Percentiles rank a stretch among this genome's conserved stretches.
Conservation (phyloP, 345 rosid species). For the Balakata baccata region DNA sequence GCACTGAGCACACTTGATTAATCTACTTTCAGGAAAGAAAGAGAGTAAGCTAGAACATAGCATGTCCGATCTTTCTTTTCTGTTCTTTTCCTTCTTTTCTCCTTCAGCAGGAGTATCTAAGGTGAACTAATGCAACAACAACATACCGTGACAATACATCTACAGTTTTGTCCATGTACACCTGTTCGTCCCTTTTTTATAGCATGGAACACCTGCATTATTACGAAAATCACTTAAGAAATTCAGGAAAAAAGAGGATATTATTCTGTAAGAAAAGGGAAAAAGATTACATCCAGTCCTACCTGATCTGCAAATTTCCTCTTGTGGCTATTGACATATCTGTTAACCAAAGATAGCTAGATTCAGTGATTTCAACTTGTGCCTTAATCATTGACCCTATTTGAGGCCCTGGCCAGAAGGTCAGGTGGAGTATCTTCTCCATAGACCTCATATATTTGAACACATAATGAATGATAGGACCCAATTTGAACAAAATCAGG, state of each 20-base stretch:
- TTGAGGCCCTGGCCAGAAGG: neutral
- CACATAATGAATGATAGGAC: neutral
- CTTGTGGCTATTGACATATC: constrained; percentile 67
- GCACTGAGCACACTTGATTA: neutral
- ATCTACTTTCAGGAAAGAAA: neutral
- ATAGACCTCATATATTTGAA: neutral
- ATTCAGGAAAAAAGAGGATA: neutral
- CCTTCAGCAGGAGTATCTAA: neutral
- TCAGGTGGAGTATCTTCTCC: too few species aligned
- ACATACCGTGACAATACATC: constrained; percentile 66
- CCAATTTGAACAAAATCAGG: neutral
- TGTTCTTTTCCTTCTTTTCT: neutral
- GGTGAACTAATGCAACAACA: neutral
- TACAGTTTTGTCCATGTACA: constrained; percentile 46
- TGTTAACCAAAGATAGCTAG: constrained; percentile 40
- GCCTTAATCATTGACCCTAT: neutral
- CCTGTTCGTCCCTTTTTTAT: constrained; percentile 55
- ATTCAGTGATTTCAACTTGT: constrained; percentile 25
- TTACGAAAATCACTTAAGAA: constrained; percentile 14
- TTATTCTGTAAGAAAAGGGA: neutral
- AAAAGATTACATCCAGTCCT: constrained; percentile 17
- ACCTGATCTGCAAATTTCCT: constrained; percentile 93
- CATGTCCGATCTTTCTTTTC: neutral
- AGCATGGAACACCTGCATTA: constrained; percentile 86
- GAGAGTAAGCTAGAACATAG: neutral